These are phyloP conservation scores for Suhomyces chickasaworum DNA, from an alignment of 1,139 yeast genomes.

Conservation along the genomic window DNA sequence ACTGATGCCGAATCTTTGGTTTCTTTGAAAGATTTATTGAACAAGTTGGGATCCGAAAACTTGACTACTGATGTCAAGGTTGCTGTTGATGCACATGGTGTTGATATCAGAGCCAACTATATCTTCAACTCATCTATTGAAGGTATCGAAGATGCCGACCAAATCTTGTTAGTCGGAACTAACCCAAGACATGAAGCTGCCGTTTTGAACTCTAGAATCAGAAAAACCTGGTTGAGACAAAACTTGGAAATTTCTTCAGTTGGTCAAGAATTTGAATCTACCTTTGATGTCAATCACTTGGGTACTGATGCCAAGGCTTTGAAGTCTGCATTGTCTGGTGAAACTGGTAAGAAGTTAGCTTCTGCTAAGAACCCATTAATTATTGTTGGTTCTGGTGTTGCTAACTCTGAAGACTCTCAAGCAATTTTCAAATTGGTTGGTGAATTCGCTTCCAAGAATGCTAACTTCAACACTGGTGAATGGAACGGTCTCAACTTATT, in stretches of 20 bases:
- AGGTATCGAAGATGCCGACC: slow-evolving; percentile 83
- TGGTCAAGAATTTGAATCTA: slow-evolving; percentile 78
- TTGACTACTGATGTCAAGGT: slow-evolving; percentile 69
- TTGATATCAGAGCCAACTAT: slow-evolving; percentile 78
- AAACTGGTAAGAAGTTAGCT: slow-evolving; percentile 67
- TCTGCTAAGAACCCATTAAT: slow-evolving; percentile 75
- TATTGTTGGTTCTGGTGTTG: slow-evolving; percentile 80
- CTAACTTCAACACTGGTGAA: slow-evolving; percentile 65
- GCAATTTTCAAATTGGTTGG: slow-evolving; percentile 66
- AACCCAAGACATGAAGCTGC: slow-evolving; percentile 94
- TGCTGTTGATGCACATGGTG: slow-evolving; percentile 67
- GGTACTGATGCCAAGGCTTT: slow-evolving; percentile 66
- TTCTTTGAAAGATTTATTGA: slow-evolving; percentile 76
- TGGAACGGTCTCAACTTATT: slow-evolving; percentile 85
- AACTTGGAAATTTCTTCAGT: slow-evolving; percentile 67
- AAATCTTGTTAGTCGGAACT: slow-evolving; percentile 75
- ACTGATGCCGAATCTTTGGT: slow-evolving; percentile 83
- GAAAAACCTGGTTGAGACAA: slow-evolving; percentile 79
- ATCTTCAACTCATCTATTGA: slow-evolving; percentile 77
- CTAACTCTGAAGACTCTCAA: slow-evolving; percentile 65
- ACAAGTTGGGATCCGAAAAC: slow-evolving; percentile 80
- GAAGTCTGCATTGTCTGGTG: slow-evolving; percentile 63
- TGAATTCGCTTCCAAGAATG: slow-evolving; percentile 59
- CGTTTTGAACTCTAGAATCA: slow-evolving; percentile 79
- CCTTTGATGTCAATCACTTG: slow-evolving; percentile 65